A percentile compares a stretch with the other conserved stretches of the same genome.
Evolutionary conservation across 1,284 basidiomycete genomes (phyloP).

Genomic region (Afroboletus lepidellus): DNA sequence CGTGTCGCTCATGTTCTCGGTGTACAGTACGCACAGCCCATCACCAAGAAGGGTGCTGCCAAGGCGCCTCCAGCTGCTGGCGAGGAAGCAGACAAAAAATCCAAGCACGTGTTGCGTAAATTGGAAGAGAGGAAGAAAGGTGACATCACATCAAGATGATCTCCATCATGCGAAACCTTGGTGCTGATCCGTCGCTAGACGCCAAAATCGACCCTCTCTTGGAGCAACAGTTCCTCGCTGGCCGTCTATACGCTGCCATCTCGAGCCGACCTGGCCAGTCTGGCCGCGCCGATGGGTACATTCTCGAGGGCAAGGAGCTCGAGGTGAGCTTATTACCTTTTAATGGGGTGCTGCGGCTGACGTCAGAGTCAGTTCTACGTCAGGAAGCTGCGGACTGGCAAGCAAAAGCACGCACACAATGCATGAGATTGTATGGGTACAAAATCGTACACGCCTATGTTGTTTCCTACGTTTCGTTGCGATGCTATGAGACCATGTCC

Average conservation of each 20-base stretch:
- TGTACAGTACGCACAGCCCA: constrained; percentile 83
- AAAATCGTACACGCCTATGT: constrained; percentile 7
- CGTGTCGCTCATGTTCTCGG: constrained; percentile 10
- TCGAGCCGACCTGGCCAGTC: constrained; percentile 93
- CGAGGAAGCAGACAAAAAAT: constrained; percentile 79
- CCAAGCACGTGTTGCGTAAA: constrained; percentile 84
- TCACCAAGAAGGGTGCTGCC: constrained; percentile 70
- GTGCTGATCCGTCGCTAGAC: constrained; percentile 42
- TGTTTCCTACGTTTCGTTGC: constrained; percentile 6
- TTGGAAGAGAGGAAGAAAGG: constrained; percentile 89
- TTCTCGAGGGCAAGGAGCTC: constrained; percentile 95
- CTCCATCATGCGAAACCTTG: not conserved
- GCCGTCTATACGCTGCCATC: constrained; percentile 87
- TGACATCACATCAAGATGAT: constrained; percentile 32
- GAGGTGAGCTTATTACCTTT: constrained; percentile 56
- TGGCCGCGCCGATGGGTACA: constrained; percentile 91
- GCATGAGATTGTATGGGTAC: constrained; percentile 32
- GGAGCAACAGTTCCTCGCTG: constrained; percentile 83
- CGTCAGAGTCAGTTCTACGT: constrained; percentile 74
- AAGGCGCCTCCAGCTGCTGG: constrained; percentile 52
- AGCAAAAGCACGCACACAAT: constrained; percentile 85
- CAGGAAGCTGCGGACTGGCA: constrained; percentile 87
- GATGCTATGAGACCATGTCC: constrained; percentile 18
- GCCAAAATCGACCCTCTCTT: constrained; percentile 88
- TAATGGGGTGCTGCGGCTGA: constrained; percentile 11